Conservation (phyloP, 805 yeast genomes). For the Phaffomyces antillensis region DNA sequence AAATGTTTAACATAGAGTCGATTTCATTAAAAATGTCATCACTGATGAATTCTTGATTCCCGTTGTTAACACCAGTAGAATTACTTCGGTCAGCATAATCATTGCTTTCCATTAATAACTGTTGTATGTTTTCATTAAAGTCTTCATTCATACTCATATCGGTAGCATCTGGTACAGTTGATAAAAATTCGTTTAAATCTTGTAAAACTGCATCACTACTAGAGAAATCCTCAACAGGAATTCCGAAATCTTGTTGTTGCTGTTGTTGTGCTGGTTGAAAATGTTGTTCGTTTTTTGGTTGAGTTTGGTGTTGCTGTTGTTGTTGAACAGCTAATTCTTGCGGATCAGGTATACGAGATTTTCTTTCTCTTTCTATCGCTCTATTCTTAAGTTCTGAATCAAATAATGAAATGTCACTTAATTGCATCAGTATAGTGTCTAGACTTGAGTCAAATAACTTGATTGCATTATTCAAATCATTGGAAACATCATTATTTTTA, state of each 20-base stretch:
- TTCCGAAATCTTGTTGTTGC: neutral
- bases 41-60: slow-evolving; percentile 11
- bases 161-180: slow-evolving; percentile 25
- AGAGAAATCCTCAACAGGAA: slow-evolving; percentile 7
- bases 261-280: neutral
- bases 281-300: neutral
- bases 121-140: slow-evolving; percentile 18
- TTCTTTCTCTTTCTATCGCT: slow-evolving; percentile 11
- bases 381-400: slow-evolving; percentile 14
- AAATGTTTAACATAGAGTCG: slow-evolving; percentile 21
- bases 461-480: slow-evolving; percentile 12
- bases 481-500: slow-evolving; percentile 8
- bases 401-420: slow-evolving; percentile 17
- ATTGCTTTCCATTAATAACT: slow-evolving; percentile 17
- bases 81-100: slow-evolving; percentile 6
- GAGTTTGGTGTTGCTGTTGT: slow-evolving; percentile 6
- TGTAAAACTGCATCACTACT: slow-evolving; percentile 17
- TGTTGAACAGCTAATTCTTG: slow-evolving; percentile 2
- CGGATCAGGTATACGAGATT: slow-evolving; percentile 6
- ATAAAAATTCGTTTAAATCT: slow-evolving; percentile 23
- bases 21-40: slow-evolving; percentile 20
- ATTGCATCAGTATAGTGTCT: slow-evolving; percentile 18
- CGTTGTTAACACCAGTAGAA: neutral
- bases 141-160: slow-evolving; percentile 23
- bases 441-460: slow-evolving; percentile 15